Evolutionary conservation across 805 yeast species (phyloP).

Genomic region (Kodamaea sagamina): DNA sequence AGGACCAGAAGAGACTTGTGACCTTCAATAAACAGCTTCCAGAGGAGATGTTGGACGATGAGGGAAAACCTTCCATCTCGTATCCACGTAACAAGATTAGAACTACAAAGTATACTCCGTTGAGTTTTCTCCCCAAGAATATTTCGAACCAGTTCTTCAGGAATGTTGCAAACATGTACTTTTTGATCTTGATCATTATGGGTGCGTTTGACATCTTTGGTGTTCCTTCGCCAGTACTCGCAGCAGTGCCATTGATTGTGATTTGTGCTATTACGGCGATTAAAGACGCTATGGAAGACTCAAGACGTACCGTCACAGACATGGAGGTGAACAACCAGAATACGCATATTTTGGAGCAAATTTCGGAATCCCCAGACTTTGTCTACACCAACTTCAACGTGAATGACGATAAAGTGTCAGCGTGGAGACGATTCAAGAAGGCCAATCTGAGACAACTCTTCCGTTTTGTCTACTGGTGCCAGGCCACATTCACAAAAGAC

Average conservation of each 20-base stretch:
- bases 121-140: slow-evolving; percentile 86
- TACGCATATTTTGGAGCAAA: slow-evolving; percentile 56
- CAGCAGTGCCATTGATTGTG: slow-evolving; percentile 78
- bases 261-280: slow-evolving; percentile 74
- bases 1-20: slow-evolving; percentile 44
- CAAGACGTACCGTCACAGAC: slow-evolving; percentile 70
- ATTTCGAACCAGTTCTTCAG: slow-evolving; percentile 64
- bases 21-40: slow-evolving; percentile 66
- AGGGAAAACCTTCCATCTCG: slow-evolving; percentile 55
- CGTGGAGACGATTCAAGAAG: slow-evolving; percentile 74
- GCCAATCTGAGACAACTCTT: slow-evolving; percentile 34
- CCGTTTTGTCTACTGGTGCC: slow-evolving; percentile 27
- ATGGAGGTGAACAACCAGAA: slow-evolving; percentile 73
- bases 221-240: slow-evolving; percentile 73
- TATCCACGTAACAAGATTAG: slow-evolving; percentile 90
- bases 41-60: slow-evolving; percentile 53
- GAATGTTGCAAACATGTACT: slow-evolving; percentile 89
- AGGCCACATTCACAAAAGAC: slow-evolving; percentile 34
- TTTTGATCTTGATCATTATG: slow-evolving; percentile 72
- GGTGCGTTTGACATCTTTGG: slow-evolving; percentile 76
- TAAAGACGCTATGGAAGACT: slow-evolving; percentile 81
- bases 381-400: slow-evolving; percentile 55
- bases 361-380: slow-evolving; percentile 41
- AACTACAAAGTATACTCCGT: slow-evolving; percentile 93
- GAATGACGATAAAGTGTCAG: slow-evolving; percentile 60